These are phyloP conservation scores for Kwoniella dendrophila DNA, from an alignment of 768 basidiomycete genomes.

Conservation along the genomic window DNA sequence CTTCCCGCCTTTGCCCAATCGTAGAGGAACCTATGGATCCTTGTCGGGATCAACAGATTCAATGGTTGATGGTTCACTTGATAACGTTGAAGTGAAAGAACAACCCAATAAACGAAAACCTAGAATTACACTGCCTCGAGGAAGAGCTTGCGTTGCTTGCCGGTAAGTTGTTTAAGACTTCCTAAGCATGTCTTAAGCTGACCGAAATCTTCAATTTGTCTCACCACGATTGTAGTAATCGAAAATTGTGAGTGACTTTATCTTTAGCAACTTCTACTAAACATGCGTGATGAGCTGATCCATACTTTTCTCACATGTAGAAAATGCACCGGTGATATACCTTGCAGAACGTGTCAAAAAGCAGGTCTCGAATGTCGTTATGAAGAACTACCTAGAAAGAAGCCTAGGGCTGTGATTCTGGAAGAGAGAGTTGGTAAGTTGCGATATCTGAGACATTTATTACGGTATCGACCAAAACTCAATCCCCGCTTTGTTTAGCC, in stretches of 20 bases:
- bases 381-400: conserved; percentile 37
- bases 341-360: conserved; percentile 41
- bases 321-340: conserved; percentile 45
- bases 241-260: conserved; percentile 40
- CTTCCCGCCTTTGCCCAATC: background rate
- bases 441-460: background rate
- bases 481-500: conserved; percentile 4
- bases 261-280: background rate
- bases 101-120: conserved; percentile 32
- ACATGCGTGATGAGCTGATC: background rate
- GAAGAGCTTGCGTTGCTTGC: conserved; percentile 45
- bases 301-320: conserved; percentile 10
- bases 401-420: conserved; percentile 36
- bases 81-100: conserved; percentile 5
- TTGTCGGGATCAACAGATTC: conserved; percentile 23
- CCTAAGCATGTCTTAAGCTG: background rate
- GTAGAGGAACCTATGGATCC: conserved; percentile 9
- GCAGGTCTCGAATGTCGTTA: conserved; percentile 39
- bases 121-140: conserved; percentile 38
- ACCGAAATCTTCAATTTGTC: background rate
- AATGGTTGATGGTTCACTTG: conserved; percentile 12
- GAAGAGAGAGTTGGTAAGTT: conserved; percentile 48
- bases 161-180: conserved; percentile 12
- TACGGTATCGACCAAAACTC: background rate
- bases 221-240: conserved; percentile 27